Percentiles rank a stretch among this genome's conserved stretches.
phyloP scores from a whole-genome alignment of 257 asterid species.

The Solanum lignicaule region DNA sequence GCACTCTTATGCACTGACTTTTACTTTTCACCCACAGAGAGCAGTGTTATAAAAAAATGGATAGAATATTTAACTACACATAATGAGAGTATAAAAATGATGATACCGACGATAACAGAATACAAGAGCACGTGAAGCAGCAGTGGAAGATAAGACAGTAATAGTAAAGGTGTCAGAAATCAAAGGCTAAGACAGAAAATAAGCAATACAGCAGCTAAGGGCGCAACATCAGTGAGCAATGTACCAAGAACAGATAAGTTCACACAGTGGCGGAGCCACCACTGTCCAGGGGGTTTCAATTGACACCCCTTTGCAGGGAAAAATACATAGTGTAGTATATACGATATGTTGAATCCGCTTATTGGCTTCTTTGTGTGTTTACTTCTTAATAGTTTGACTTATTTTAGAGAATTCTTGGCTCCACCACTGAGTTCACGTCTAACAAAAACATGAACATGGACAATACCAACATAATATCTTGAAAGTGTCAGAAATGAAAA shows the following conservation, averaged over 20 bases:
- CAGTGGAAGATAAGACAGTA: not conserved
- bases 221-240: not conserved
- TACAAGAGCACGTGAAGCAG: not conserved
- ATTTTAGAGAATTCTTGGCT: too few species aligned
- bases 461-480: too few species aligned
- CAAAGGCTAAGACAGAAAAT: not conserved
- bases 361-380: too few species aligned
- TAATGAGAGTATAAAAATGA: not conserved
- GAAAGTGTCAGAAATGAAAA: not conserved
- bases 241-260: not conserved
- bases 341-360: too few species aligned
- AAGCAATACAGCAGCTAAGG: not conserved
- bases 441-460: too few species aligned
- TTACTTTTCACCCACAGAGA: not conserved
- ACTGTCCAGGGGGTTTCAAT: not conserved
- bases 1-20: not conserved
- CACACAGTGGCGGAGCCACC: not conserved
- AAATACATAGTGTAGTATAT: not conserved
- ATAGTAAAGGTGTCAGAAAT: not conserved
- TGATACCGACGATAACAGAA: not conserved
- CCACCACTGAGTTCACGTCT: too few species aligned
- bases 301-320: not conserved
- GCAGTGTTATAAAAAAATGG: not conserved
- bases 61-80: not conserved
- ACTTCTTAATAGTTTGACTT: too few species aligned